Conservation (phyloP, 2,329 filamentous ascomycete genomes). For the Colletotrichum salicis region DNA sequence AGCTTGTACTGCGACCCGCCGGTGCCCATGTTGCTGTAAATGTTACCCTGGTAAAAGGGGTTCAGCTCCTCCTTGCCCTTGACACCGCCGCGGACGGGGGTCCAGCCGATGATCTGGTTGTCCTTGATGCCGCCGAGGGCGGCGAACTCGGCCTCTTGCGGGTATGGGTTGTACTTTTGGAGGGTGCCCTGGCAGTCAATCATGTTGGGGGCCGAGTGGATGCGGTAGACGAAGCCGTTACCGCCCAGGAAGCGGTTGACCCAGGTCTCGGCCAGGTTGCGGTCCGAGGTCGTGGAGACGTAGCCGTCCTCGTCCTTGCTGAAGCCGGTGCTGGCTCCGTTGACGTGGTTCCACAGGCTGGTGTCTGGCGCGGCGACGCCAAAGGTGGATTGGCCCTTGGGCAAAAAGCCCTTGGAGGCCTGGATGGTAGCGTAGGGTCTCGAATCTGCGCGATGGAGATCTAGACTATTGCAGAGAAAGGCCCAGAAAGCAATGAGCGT, state of each 20-base stretch:
- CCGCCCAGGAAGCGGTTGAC: background rate
- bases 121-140: conserved; percentile 5
- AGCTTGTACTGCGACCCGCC: conserved; percentile 1
- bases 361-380: background rate
- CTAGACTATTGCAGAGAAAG: background rate
- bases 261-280: background rate
- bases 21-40: conserved; percentile 7
- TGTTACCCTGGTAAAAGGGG: background rate
- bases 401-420: background rate
- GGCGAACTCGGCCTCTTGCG: background rate
- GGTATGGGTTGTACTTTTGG: background rate
- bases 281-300: background rate
- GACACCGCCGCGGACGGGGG: background rate
- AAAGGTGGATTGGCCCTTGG: background rate
- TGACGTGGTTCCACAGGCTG: background rate
- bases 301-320: background rate
- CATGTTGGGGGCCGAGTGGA: conserved; percentile 13
- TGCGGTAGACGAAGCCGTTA: conserved; percentile 10
- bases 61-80: background rate
- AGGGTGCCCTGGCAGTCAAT: conserved; percentile 16
- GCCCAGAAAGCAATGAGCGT: background rate
- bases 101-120: conserved; percentile 18
- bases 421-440: background rate
- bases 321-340: background rate
- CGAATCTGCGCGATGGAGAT: background rate